These are phyloP conservation scores for Penicillium turbatum DNA, from an alignment of 495 filamentous ascomycete species.

Conservation along the genomic window DNA sequence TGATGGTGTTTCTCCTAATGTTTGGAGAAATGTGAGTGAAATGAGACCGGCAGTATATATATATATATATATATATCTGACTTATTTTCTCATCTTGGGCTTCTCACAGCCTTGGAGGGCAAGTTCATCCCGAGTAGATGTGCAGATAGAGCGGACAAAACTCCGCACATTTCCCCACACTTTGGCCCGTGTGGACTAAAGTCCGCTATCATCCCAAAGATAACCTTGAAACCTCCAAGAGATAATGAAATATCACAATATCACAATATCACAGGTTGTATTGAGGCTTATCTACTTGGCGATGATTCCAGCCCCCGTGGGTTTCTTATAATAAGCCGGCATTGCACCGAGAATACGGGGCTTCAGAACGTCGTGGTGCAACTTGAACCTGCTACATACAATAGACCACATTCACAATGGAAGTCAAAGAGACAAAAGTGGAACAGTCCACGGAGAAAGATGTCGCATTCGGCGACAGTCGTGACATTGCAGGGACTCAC, in stretches of 20 bases:
- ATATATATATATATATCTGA: no score
- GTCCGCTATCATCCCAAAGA: constrained; percentile 8
- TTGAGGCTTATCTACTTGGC: constrained; percentile 20
- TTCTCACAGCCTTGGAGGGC: no score
- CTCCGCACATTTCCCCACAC: constrained; percentile 9
- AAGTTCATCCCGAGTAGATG: no score
- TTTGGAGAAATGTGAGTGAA: background rate
- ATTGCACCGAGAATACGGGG: background rate
- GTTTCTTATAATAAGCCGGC: background rate
- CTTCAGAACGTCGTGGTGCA: background rate
- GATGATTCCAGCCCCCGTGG: constrained; percentile 1
- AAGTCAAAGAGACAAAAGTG: constrained; percentile 20
- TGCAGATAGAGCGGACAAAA: background rate
- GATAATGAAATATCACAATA: background rate
- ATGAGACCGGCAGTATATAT: no score
- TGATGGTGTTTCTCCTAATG: background rate
- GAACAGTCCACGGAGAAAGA: constrained; percentile 23
- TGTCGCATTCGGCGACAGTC: constrained; percentile 20
- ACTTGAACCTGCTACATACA: constrained; percentile 2
- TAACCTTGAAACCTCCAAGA: background rate
- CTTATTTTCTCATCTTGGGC: no score
- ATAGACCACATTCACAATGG: background rate
- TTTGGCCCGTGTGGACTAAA: constrained; percentile 14
- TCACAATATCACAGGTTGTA: no score
- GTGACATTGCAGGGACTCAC: constrained; percentile 27